A percentile compares a stretch with the other conserved stretches of the same genome.
These are phyloP conservation scores for Aspergillus amoenus DNA, from an alignment of 2,329 filamentous ascomycete genomes.

Conservation along the genomic window DNA sequence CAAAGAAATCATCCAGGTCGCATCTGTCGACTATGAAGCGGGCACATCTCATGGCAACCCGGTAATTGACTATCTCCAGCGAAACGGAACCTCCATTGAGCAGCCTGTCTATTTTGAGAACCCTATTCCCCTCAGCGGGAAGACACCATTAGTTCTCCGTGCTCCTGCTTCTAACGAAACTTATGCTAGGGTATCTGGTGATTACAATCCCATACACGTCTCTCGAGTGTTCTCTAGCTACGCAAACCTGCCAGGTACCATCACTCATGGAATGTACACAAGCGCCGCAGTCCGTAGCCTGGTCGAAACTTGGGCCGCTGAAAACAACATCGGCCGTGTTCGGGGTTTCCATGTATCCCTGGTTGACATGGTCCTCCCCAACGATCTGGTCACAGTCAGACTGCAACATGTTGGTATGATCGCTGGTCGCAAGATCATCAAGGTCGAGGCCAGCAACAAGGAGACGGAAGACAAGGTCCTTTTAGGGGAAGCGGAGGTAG, in stretches of 20 bases:
- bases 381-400: constrained; percentile 92
- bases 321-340: constrained; percentile 97
- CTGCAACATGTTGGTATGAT: constrained; percentile 98
- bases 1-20: constrained; percentile 96
- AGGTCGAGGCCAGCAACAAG: constrained; percentile 93
- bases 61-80: constrained; percentile 91
- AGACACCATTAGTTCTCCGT: constrained; percentile 81
- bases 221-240: constrained; percentile 95
- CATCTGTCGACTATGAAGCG: constrained; percentile 93
- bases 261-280: constrained; percentile 99
- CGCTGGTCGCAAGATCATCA: constrained; percentile 97
- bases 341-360: constrained; percentile 95
- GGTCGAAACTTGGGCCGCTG: constrained; percentile 97
- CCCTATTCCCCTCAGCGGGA: constrained; percentile 90
- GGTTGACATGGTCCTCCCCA: constrained; percentile 98
- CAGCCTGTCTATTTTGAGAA: constrained; percentile 98
- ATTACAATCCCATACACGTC: constrained; percentile 99
- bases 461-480: constrained; percentile 97
- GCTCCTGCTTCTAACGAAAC: constrained; percentile 96
- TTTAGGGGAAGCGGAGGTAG: constrained; percentile 91
- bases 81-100: constrained; percentile 87
- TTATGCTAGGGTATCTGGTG: constrained; percentile 94
- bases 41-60: constrained; percentile 92
- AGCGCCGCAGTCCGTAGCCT: constrained; percentile 93
- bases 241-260: constrained; percentile 91